Percentiles rank a stretch among this genome's conserved stretches.
phyloP scores from a whole-genome alignment of 1,284 basidiomycete species.

The Pseudozyma thailandica region DNA sequence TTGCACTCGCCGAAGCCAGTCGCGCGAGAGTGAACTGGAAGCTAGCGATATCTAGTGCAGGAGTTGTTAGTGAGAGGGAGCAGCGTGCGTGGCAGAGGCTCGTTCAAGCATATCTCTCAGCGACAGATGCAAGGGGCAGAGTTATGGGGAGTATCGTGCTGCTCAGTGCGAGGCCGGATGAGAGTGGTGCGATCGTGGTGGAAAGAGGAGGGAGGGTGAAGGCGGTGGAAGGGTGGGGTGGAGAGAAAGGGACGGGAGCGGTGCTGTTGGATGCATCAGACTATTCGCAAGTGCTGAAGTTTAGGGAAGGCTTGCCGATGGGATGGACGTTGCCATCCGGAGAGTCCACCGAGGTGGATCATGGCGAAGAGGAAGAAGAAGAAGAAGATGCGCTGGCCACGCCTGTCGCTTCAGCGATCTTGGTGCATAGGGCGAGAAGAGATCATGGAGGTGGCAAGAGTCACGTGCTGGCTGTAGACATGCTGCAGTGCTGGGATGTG shows the following conservation, averaged over 20 bases:
- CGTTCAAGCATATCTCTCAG: slow-evolving; percentile 7
- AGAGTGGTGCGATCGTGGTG: slow-evolving; percentile 11
- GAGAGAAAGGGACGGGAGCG: slow-evolving; percentile 9
- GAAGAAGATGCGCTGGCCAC: not conserved
- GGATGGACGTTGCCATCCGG: slow-evolving; percentile 24
- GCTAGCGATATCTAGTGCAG: slow-evolving; percentile 40
- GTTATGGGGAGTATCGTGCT: slow-evolving; percentile 22
- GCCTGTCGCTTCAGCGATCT: slow-evolving; percentile 10
- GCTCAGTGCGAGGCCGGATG: slow-evolving; percentile 33
- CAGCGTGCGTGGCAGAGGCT: slow-evolving; percentile 26
- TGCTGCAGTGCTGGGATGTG: slow-evolving; percentile 9
- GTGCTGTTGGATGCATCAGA: slow-evolving; percentile 29
- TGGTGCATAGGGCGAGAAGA: slow-evolving; percentile 13
- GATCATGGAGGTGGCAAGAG: slow-evolving; percentile 3
- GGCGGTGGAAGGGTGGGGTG: slow-evolving; percentile 13
- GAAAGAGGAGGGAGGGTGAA: slow-evolving; percentile 9
- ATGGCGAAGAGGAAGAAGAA: not conserved
- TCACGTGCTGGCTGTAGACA: slow-evolving; percentile 17
- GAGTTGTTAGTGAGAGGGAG: slow-evolving; percentile 22
- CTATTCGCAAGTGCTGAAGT: slow-evolving; percentile 28
- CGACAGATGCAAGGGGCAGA: not conserved
- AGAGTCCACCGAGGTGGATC: no score
- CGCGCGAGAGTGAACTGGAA: slow-evolving; percentile 42
- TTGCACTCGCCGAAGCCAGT: slow-evolving; percentile 36
- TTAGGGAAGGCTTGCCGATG: slow-evolving; percentile 21